A percentile compares a stretch with the other conserved stretches of the same genome.
Evolutionary conservation across 1,139 yeast species (phyloP).

Genomic region (Pichia sp.): DNA sequence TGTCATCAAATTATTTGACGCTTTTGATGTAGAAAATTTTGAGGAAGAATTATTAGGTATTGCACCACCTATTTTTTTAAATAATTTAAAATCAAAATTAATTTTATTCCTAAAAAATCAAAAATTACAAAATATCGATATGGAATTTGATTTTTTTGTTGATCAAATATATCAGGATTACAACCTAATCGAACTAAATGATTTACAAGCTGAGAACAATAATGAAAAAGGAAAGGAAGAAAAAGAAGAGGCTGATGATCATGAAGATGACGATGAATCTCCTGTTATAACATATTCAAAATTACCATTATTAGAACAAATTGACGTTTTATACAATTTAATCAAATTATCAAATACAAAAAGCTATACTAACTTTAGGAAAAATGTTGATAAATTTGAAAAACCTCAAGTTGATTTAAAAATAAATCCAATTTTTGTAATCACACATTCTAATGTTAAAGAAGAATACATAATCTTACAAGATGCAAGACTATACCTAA

Average conservation of each 20-base stretch:
- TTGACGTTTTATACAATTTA: slow-evolving; percentile 39
- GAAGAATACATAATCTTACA: slow-evolving; percentile 40
- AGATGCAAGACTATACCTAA: slow-evolving; percentile 42
- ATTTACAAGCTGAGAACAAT: slow-evolving; percentile 26
- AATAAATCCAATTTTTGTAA: slow-evolving; percentile 19
- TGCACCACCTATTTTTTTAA: slow-evolving; percentile 37
- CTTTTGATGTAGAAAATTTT: slow-evolving; percentile 49
- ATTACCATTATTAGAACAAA: slow-evolving; percentile 33
- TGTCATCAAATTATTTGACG: slow-evolving; percentile 39
- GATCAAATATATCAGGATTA: slow-evolving; percentile 19
- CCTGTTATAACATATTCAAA: slow-evolving; percentile 33
- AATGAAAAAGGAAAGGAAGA: slow-evolving; percentile 17
- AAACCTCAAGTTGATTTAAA: slow-evolving; percentile 32
- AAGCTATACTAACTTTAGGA: slow-evolving; percentile 36
- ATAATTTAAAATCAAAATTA: slow-evolving; percentile 38
- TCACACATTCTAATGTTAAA: slow-evolving; percentile 13
- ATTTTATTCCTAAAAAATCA: slow-evolving; percentile 30
- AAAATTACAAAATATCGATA: slow-evolving; percentile 23
- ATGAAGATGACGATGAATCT: slow-evolving; percentile 17
- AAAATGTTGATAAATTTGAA: slow-evolving; percentile 39
- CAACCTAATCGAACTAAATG: slow-evolving; percentile 9
- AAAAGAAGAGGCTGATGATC: slow-evolving; percentile 14
- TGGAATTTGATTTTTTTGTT: slow-evolving; percentile 26
- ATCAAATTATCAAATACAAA: slow-evolving; percentile 34
- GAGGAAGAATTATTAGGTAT: slow-evolving; percentile 48